A percentile compares a stretch with the other conserved stretches of the same genome.
phyloP scores from a whole-genome alignment of 2,329 filamentous ascomycete species.

The Beauveria varroae region DNA sequence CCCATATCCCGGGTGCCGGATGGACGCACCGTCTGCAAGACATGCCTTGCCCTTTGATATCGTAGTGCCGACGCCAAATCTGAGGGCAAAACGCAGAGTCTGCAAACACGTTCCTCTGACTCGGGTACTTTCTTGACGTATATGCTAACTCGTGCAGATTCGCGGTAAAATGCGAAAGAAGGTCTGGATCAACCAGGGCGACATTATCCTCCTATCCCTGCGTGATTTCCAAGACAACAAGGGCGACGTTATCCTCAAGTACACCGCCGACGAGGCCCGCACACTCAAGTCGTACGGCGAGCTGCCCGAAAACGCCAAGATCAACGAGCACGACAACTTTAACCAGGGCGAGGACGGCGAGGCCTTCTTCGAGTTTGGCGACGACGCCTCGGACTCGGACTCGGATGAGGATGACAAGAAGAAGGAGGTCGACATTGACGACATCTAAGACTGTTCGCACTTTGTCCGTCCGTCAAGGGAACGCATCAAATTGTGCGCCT shows the following conservation, averaged over 20 bases:
- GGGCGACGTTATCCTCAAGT: conserved; percentile 95
- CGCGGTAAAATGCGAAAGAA: conserved; percentile 98
- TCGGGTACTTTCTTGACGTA: too few species aligned
- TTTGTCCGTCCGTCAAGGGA: not conserved
- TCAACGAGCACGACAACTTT: conserved; percentile 98
- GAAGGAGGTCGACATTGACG: conserved; percentile 90
- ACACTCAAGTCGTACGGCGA: conserved; percentile 96
- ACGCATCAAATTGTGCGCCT: not conserved
- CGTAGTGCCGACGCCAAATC: not conserved
- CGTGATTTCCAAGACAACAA: conserved; percentile 94
- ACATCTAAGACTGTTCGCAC: conserved; percentile 57
- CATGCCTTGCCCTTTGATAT: not conserved
- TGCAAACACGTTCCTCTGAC: not conserved
- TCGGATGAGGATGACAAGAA: conserved; percentile 42
- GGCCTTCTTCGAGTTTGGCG: conserved; percentile 97
- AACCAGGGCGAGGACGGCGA: conserved; percentile 89
- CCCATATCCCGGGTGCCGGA: not conserved
- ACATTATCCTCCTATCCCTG: conserved; percentile 82
- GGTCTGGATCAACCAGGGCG: conserved; percentile 99
- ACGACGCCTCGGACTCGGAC: conserved; percentile 62
- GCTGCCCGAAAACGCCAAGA: conserved; percentile 94
- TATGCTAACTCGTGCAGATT: conserved; percentile 42
- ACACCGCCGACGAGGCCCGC: conserved; percentile 91
- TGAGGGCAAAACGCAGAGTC: not conserved
- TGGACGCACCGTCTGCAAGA: not conserved